A percentile compares a stretch with the other conserved stretches of the same genome.
phyloP scores from a whole-genome alignment of 495 filamentous ascomycete genomes.

The Collariella sp. region DNA sequence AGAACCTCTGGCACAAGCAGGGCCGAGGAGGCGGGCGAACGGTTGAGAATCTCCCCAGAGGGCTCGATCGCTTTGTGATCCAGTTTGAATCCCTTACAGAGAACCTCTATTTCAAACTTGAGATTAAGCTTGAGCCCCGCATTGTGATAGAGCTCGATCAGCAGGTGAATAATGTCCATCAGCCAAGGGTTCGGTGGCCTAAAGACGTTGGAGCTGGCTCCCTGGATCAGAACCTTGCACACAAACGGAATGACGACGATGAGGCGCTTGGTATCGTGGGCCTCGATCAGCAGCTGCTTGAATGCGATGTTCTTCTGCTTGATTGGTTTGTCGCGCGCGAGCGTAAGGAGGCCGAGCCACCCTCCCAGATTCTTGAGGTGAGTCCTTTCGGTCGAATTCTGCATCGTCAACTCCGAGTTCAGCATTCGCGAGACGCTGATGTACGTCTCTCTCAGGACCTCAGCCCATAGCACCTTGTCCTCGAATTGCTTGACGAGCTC shows the following conservation, averaged over 20 bases:
- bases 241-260: conserved; percentile 91
- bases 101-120: conserved; percentile 96
- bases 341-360: conserved; percentile 89
- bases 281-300: conserved; percentile 88
- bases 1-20: conserved; percentile 41
- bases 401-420: conserved; percentile 77
- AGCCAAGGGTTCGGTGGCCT: conserved; percentile 93
- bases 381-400: conserved; percentile 67
- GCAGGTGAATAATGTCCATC: conserved; percentile 81
- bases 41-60: conserved; percentile 67
- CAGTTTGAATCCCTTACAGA: conserved; percentile 84
- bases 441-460: conserved; percentile 91
- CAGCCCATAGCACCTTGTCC: conserved; percentile 67
- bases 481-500: conserved; percentile 78
- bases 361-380: conserved; percentile 85
- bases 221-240: conserved; percentile 85
- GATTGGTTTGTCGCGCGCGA: conserved; percentile 91
- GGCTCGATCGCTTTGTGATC: conserved; percentile 83
- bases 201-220: conserved; percentile 78
- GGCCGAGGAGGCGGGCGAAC: conserved; percentile 49
- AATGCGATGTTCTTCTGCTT: conserved; percentile 96
- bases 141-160: conserved; percentile 85
- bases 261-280: conserved; percentile 78
- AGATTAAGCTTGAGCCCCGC: conserved; percentile 91
- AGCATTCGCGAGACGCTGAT: conserved; percentile 73